phyloP scores from a whole-genome alignment of 2,329 filamentous ascomycete genomes.

The Botryotinia globosa region DNA sequence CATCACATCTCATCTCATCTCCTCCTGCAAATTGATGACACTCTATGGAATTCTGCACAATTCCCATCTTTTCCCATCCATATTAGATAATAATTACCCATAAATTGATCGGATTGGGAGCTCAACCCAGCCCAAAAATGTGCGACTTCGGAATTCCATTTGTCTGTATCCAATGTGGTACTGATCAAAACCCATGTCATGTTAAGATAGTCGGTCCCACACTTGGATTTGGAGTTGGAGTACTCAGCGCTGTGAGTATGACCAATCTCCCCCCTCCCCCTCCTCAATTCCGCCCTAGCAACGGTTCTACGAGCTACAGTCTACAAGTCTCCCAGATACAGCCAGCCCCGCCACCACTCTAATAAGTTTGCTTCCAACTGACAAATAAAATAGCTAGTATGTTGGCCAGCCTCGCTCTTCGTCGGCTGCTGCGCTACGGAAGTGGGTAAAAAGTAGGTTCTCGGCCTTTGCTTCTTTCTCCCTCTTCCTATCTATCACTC shows the following conservation, averaged over 20 bases:
- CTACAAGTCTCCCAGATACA: background rate
- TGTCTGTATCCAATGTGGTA: constrained; percentile 45
- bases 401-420: constrained; percentile 54
- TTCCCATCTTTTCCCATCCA: background rate
- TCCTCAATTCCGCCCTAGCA: background rate
- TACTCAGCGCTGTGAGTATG: constrained; percentile 48
- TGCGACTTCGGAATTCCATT: constrained; percentile 20
- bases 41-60: background rate
- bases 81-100: background rate
- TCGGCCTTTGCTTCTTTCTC: background rate
- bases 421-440: constrained; percentile 56
- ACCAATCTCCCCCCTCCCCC: background rate
- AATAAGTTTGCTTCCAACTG: background rate
- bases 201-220: constrained; percentile 57
- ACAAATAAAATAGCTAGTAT: constrained; percentile 44
- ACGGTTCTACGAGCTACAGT: background rate
- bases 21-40: background rate
- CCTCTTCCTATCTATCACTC: background rate
- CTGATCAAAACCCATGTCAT: constrained; percentile 55
- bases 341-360: too few species aligned
- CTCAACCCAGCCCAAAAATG: constrained; percentile 11
- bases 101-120: background rate
- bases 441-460: constrained; percentile 50
- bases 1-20: background rate
- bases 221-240: constrained; percentile 45